phyloP scores from a whole-genome alignment of 306 rosid genomes.

The Inga leiocalycina region DNA sequence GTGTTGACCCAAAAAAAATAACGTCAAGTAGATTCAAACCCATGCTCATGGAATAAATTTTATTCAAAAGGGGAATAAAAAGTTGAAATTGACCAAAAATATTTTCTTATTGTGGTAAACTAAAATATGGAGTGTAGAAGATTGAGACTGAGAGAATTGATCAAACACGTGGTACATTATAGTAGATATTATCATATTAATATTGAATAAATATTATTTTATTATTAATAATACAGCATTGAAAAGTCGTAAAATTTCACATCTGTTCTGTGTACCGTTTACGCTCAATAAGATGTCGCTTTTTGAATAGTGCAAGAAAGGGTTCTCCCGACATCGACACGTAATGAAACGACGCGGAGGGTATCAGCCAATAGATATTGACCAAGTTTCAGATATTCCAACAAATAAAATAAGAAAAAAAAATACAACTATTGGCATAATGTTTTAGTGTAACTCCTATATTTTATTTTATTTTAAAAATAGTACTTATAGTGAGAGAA shows the following conservation, averaged over 20 bases:
- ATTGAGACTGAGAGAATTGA: slow-evolving; percentile 12
- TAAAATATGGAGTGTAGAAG: slow-evolving; percentile 2
- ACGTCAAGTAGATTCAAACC: background rate
- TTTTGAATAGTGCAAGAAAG: background rate
- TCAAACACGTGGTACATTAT: slow-evolving; percentile 39
- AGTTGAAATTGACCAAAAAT: background rate
- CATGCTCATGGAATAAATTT: background rate
- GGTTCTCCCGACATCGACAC: slow-evolving; percentile 37
- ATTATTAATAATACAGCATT: background rate
- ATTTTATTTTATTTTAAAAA: no score
- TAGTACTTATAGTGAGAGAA: no score
- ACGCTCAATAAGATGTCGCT: slow-evolving; percentile 19
- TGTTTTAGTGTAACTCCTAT: no score
- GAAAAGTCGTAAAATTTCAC: slow-evolving; percentile 34
- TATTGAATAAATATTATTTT: background rate
- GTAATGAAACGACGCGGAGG: background rate
- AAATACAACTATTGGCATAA: no score
- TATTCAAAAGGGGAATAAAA: background rate
- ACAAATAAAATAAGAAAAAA: background rate
- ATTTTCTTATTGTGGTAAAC: background rate
- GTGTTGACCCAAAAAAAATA: no score
- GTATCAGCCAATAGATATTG: background rate
- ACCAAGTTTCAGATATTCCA: background rate
- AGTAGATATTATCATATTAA: background rate
- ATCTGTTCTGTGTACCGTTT: slow-evolving; percentile 17